Evolutionary conservation across 1,284 basidiomycete species (phyloP).

Genomic region (Papiliotrema fonsecae): DNA sequence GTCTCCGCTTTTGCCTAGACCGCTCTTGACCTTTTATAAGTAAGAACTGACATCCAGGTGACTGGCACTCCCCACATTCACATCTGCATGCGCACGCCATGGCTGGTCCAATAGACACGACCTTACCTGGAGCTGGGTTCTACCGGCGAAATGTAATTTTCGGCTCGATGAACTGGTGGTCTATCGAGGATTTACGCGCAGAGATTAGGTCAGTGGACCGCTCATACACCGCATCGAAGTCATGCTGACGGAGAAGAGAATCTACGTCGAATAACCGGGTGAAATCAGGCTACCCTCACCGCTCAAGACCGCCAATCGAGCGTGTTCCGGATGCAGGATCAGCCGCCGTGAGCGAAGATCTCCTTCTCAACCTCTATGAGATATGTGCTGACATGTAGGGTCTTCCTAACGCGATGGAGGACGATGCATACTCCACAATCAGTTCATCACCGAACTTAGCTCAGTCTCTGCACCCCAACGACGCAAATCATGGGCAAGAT

Average conservation of each 20-base stretch:
- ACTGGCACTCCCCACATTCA: constrained; percentile 38
- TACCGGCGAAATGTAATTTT: constrained; percentile 43
- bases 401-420: constrained; percentile 30
- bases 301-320: constrained; percentile 34
- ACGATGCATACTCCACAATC: constrained; percentile 13
- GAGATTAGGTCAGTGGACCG: constrained; percentile 40
- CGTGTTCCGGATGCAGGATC: constrained; percentile 41
- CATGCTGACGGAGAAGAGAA: constrained; percentile 26
- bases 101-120: constrained; percentile 35
- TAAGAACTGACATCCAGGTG: constrained; percentile 21
- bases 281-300: constrained; percentile 41
- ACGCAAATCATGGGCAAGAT: not conserved
- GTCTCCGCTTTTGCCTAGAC: constrained; percentile 7
- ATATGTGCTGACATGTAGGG: constrained; percentile 18
- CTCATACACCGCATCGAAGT: not conserved
- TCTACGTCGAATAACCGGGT: constrained; percentile 43
- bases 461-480: not conserved
- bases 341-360: constrained; percentile 23
- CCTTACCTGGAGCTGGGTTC: constrained; percentile 33
- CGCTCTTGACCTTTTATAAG: not conserved
- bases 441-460: not conserved
- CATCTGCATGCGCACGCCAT: constrained; percentile 47
- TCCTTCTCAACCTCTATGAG: not conserved
- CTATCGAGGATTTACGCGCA: constrained; percentile 43
- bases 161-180: constrained; percentile 43